Percentiles rank a stretch among this genome's conserved stretches.
Conservation (phyloP, 306 rosid genomes). For the Trifolium repens region DNA sequence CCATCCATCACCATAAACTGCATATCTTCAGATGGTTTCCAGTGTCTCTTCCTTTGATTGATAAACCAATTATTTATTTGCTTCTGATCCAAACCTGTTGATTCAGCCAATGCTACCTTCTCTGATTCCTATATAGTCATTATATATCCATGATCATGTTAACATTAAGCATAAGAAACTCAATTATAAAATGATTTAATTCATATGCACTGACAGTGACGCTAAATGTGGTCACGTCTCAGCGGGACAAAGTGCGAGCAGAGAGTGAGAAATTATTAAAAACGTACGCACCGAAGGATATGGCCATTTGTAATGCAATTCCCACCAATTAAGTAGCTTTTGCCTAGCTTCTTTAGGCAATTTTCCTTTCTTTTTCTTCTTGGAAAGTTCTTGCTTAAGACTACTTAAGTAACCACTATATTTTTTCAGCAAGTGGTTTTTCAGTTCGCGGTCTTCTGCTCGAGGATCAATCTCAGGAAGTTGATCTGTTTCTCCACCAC, state of each 20-base stretch:
- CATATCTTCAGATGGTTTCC: slow-evolving; percentile 99
- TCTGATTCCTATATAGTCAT: slow-evolving; percentile 71
- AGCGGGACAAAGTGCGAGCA: not conserved
- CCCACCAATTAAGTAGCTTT: slow-evolving; percentile 98
- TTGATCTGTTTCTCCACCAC: slow-evolving; percentile 81
- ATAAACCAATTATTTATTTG: slow-evolving; percentile 98
- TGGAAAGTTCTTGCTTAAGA: slow-evolving; percentile 96
- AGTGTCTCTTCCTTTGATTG: slow-evolving; percentile 97
- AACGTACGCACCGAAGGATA: slow-evolving; percentile 87
- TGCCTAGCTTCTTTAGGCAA: slow-evolving; percentile 98
- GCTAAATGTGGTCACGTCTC: no score
- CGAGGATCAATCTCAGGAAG: slow-evolving; percentile 83
- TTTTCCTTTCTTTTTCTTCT: slow-evolving; percentile 97
- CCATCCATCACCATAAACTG: slow-evolving; percentile 99
- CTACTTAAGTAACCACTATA: slow-evolving; percentile 94
- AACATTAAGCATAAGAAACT: no score
- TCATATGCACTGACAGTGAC: no score
- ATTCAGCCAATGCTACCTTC: slow-evolving; percentile 95
- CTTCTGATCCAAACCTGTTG: slow-evolving; percentile 95
- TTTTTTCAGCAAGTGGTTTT: slow-evolving; percentile 82
- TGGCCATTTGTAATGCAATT: slow-evolving; percentile 97
- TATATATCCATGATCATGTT: not conserved
- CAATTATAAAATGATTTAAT: no score
- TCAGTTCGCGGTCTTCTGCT: slow-evolving; percentile 91
- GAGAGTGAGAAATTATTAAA: not conserved